These are phyloP conservation scores for Dittrichia graveolens DNA, from an alignment of 129 eudicot genomes.

Conservation along the genomic window DNA sequence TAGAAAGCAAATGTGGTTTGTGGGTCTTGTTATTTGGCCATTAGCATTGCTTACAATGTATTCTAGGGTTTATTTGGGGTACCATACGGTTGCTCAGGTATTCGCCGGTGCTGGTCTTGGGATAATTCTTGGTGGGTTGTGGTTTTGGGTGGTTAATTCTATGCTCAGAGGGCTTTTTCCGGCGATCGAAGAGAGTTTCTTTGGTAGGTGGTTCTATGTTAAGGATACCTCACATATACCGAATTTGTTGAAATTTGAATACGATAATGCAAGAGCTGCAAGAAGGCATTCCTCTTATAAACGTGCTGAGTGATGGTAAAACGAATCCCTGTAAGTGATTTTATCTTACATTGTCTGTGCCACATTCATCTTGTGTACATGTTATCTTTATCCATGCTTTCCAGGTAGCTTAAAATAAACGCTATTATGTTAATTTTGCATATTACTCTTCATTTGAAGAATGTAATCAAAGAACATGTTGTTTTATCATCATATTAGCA, in stretches of 20 bases:
- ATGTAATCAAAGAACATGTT: not conserved
- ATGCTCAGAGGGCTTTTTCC: conserved; percentile 48
- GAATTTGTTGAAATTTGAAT: conserved; percentile 80
- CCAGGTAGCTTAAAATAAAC: not conserved
- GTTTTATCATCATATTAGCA: not conserved
- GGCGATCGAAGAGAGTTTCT: conserved; percentile 68
- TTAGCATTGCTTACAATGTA: conserved; percentile 70
- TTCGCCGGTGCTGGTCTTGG: conserved; percentile 85
- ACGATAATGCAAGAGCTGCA: conserved; percentile 83
- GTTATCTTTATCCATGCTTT: not conserved
- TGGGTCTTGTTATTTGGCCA: conserved; percentile 53
- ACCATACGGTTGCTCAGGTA: conserved; percentile 81
- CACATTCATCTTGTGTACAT: not conserved
- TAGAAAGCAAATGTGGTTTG: conserved; percentile 50
- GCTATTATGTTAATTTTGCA: not conserved
- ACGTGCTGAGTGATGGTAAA: conserved; percentile 45
- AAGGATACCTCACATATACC: conserved; percentile 91
- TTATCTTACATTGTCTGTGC: not conserved
- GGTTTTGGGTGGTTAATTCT: conserved; percentile 82
- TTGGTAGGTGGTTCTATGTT: conserved; percentile 70
- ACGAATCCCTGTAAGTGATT: conserved; percentile 16
- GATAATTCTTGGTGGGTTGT: conserved; percentile 49
- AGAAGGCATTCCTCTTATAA: conserved; percentile 64
- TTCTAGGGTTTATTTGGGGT: conserved; percentile 95
- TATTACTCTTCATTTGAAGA: not conserved